Base-by-base conservation (phyloP, 495 filamentous ascomycete genomes). In the Clavariopsis aquatica region DNA sequence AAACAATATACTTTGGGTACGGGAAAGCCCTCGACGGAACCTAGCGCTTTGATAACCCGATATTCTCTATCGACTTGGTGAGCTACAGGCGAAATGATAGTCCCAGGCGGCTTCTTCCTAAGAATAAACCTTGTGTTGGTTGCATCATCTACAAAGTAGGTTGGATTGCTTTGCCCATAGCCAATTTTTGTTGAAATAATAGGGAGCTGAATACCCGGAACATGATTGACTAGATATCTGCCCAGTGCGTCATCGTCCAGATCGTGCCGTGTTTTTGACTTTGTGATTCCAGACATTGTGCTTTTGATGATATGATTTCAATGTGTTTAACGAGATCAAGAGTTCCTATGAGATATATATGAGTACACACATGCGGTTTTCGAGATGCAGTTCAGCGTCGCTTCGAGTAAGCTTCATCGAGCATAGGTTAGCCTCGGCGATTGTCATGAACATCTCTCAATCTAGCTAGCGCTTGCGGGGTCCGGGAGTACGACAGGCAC, bases 161-260 rank as follows among this genome's bases (percentile, higher is more conserved):
- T 69, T n/a, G 66, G 66, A 36, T 69, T 69, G 23, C 66, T 69
- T 36, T 69, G 66, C 1, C 66, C 66, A 62, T 69, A 69, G 51
- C 66, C 66, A 38, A 69, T 69, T 38, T 69, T 69, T 23, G 66
- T 69, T 8, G 65, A 68, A 12, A 58, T 28, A 8, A 68, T 53
- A 0, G 65, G 65, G 17, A 64, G 46, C n/a, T 57, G 43, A 9
- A 68, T 43, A 19, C 43, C 31, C 0, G 65, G 65, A n/a, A 68
- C 24, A 46, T 62, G 19, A 23, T 47, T 6, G 34, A 49, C 17
- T 4, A 68, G 53, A 28, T 68, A 68, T 27, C 43, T 53, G 9
- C 59, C 65, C 4, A 68, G 65, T 28, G 60, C 58, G 17, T 23
- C 43, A 45, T 68, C 65, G 53, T 57, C 43, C 10, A 68, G 65